Evolutionary conservation across 1,139 yeast species (phyloP).

Genomic region (Pichia inconspicua): DNA sequence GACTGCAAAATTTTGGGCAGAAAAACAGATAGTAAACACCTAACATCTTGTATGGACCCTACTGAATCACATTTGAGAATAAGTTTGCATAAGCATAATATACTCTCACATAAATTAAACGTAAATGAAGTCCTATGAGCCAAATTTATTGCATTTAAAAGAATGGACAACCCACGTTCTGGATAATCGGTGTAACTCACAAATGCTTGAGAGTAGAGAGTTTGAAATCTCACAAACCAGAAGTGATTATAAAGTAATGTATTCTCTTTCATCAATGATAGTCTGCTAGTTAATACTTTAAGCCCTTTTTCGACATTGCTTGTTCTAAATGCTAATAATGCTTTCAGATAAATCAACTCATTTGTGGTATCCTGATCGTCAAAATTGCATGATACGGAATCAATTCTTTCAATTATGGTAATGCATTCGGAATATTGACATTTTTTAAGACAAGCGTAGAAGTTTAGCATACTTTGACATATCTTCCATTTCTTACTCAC

Average conservation of each 20-base stretch:
- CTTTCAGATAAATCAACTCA: conserved; percentile 12
- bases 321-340: background rate
- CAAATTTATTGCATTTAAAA: conserved; percentile 38
- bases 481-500: conserved; percentile 35
- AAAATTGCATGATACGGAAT: conserved; percentile 18
- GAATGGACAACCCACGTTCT: conserved; percentile 36
- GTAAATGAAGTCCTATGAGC: conserved; percentile 37
- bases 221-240: conserved; percentile 36
- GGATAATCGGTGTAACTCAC: conserved; percentile 32
- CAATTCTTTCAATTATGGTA: conserved; percentile 23
- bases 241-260: conserved; percentile 30
- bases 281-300: conserved; percentile 28
- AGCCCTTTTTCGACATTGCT: conserved; percentile 28
- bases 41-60: conserved; percentile 30
- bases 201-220: conserved; percentile 38
- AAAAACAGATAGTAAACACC: conserved; percentile 29
- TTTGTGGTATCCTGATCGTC: conserved; percentile 25
- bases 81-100: conserved; percentile 33
- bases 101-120: conserved; percentile 35
- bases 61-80: conserved; percentile 30
- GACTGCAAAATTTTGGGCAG: conserved; percentile 37
- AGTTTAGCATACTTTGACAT: conserved; percentile 32
- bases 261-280: conserved; percentile 25
- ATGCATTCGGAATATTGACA: conserved; percentile 31
- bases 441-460: conserved; percentile 33